Base-by-base conservation (phyloP, 306 rosid genomes). In the Ceratonia siliqua region DNA sequence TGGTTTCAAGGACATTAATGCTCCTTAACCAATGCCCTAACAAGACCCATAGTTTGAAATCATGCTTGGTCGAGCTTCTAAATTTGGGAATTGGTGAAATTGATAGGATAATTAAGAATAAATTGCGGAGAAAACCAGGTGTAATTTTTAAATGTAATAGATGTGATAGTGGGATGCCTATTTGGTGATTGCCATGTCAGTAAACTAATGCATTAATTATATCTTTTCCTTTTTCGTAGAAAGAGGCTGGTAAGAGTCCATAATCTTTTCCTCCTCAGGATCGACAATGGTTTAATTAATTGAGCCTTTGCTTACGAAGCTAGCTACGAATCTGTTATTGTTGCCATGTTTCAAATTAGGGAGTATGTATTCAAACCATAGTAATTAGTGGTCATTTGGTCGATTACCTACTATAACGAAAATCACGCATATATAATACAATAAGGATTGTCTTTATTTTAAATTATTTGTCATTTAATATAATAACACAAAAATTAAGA, bases 161-260 rank as follows among this genome's bases (percentile, higher is more conserved):
- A 85, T 62, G 55, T 85, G 90, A 87, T 84, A 79, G 73, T 81
- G 85, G 83, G 85, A 75, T 74, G 79, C 85, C 63, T 70, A 71
- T 46, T 75, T 61, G 79, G 61, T 62, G 89, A 83, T 80, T 68
- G 73, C 79, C 81, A 55, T 43, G 55, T 73, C 42, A 17, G 18
- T 18, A 68, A 72, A 76, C 65, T 67, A 68, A 62, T 48, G 52
- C 59, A 57, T 46, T 49, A 43, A 57, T 73, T 42, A 48, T 30
- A 25, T 30, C 30, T 71, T 71, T 57, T 70, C 77, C 30, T 45
- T 56, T 70, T 73, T 22, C 43, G 8, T 15, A 1, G 33, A 63
- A 13, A 35, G 64, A 63, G 13, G 22, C 49, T 18, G 33, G 50
- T 48, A 66, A 22, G 12, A 30, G 10, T 59, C 70, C 75, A 73